These are phyloP conservation scores for Leucocoprinus leucothites DNA, from an alignment of 768 basidiomycete species.

Conservation along the genomic window DNA sequence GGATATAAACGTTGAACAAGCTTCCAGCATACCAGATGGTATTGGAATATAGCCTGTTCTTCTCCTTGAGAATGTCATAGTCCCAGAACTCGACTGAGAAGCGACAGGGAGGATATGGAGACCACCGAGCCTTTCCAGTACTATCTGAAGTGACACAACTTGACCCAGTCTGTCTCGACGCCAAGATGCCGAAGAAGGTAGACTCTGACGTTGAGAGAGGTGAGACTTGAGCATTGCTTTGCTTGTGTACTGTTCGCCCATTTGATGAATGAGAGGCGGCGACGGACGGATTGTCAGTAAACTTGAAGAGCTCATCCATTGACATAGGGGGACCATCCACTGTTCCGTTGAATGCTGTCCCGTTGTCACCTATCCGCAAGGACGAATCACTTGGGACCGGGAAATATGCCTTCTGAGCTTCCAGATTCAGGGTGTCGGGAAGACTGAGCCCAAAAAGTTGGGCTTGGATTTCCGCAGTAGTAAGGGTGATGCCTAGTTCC, in stretches of 20 bases:
- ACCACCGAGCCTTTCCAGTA: constrained; percentile 53
- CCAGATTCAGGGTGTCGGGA: constrained; percentile 9
- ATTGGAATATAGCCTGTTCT: constrained; percentile 76
- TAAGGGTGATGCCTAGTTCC: constrained; percentile 64
- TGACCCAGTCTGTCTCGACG: constrained; percentile 37
- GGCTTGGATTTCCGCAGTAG: constrained; percentile 48
- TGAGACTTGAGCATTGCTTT: constrained; percentile 5
- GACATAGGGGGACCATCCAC: constrained; percentile 34
- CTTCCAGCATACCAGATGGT: constrained; percentile 91
- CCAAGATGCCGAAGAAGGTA: constrained; percentile 63
- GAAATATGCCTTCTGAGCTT: constrained; percentile 45
- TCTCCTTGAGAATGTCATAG: constrained; percentile 77
- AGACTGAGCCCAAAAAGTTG: constrained; percentile 19
- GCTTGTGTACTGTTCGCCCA: constrained; percentile 12
- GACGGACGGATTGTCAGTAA: constrained; percentile 28
- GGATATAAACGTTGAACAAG: constrained; percentile 86
- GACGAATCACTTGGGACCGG: constrained; percentile 70
- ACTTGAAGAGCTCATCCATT: constrained; percentile 70
- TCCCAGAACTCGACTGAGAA: constrained; percentile 93
- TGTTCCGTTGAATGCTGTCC: constrained; percentile 38
- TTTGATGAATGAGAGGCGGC: constrained; percentile 21
- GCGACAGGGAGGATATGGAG: constrained; percentile 74
- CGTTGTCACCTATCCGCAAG: constrained; percentile 69
- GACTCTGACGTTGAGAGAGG: constrained; percentile 36
- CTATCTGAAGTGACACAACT: constrained; percentile 41